Percentiles rank a stretch among this genome's conserved stretches.
phyloP scores from a whole-genome alignment of 768 basidiomycete genomes.

The Pleurotus platypus region DNA sequence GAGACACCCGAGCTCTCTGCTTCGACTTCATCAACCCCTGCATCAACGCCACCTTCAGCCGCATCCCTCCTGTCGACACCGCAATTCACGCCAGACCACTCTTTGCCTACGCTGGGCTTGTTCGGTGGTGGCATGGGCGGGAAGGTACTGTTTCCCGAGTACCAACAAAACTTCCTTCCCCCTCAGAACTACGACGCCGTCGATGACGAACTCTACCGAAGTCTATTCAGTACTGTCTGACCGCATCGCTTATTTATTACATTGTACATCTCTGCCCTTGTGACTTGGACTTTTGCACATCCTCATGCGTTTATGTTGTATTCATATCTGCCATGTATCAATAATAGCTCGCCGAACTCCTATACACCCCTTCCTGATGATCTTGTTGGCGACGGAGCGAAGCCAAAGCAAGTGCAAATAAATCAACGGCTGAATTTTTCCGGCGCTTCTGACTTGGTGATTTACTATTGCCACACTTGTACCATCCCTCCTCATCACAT shows the following conservation, averaged over 20 bases:
- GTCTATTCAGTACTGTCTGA: neutral
- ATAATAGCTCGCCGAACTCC: neutral
- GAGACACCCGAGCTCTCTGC: slow-evolving; percentile 4
- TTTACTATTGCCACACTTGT: neutral
- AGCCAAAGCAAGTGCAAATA: neutral
- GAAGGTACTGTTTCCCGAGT: neutral
- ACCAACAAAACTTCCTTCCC: neutral
- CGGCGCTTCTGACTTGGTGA: neutral
- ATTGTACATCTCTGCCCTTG: too few species aligned
- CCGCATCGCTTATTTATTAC: too few species aligned
- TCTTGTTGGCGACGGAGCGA: neutral
- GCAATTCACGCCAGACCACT: slow-evolving; percentile 4
- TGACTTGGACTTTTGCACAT: too few species aligned
- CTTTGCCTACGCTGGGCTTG: neutral
- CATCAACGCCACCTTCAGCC: slow-evolving; percentile 6
- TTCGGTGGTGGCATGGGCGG: neutral
- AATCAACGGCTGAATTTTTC: neutral
- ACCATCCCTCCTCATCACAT: neutral
- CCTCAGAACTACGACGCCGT: neutral
- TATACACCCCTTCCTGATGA: neutral
- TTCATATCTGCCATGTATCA: too few species aligned
- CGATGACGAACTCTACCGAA: neutral
- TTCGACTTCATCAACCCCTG: slow-evolving; percentile 8
- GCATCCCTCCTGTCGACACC: slow-evolving; percentile 4
- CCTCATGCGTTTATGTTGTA: too few species aligned